Evolutionary conservation across 2,329 filamentous ascomycete species (phyloP).

Genomic region (Penicillium sp.): DNA sequence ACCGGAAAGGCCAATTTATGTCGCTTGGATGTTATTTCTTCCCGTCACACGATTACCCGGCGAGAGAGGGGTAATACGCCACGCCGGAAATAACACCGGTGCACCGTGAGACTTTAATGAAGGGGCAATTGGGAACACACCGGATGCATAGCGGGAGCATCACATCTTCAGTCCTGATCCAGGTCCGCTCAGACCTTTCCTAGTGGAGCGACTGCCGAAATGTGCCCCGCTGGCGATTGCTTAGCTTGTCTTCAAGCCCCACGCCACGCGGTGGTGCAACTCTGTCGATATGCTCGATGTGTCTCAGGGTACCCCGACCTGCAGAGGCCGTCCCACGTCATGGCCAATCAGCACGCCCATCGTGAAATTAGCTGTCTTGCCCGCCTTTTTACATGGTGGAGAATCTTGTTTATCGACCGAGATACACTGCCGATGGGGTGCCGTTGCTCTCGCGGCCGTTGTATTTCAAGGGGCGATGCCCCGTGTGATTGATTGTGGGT

Average conservation of each 20-base stretch:
- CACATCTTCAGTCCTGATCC: not conserved
- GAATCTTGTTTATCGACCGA: conserved; percentile 18
- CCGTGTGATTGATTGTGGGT: conserved; percentile 3
- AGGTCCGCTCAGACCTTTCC: conserved; percentile 3
- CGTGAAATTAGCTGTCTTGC: conserved; percentile 12
- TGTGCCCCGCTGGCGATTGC: conserved; percentile 10
- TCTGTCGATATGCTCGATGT: conserved; percentile 7
- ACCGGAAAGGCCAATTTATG: not conserved
- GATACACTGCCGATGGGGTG: conserved; percentile 10
- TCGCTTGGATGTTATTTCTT: not conserved
- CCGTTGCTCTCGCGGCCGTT: conserved; percentile 3
- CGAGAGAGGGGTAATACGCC: not conserved
- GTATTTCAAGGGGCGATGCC: conserved; percentile 26
- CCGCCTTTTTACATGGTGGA: conserved; percentile 10
- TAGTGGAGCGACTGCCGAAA: conserved; percentile 15
- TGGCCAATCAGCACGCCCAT: conserved; percentile 23
- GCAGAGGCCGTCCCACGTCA: conserved; percentile 14
- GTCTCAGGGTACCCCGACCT: conserved; percentile 22
- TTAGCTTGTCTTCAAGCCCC: conserved; percentile 18
- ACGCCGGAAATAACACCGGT: conserved; percentile 11
- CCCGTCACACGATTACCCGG: not conserved
- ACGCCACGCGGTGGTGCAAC: conserved; percentile 3
- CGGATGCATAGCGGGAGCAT: not conserved
- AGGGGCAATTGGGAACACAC: not conserved
- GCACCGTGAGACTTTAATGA: not conserved